phyloP scores from a whole-genome alignment of 1,284 basidiomycete species.

The Xerocomus amazonicus region DNA sequence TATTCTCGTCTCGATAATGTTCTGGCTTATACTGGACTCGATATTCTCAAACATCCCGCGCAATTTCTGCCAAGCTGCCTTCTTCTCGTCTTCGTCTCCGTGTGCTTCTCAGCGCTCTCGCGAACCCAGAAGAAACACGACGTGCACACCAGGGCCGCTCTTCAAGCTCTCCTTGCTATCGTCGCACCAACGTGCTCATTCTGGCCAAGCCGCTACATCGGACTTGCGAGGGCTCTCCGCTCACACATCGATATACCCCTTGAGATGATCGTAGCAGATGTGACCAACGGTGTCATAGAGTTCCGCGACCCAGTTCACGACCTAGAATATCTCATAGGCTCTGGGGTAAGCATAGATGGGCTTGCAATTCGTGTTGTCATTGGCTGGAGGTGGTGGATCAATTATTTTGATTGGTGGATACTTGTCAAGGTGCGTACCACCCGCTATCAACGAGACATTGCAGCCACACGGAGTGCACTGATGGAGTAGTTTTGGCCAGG shows the following conservation, averaged over 20 bases:
- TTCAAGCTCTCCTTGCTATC: conserved; percentile 33
- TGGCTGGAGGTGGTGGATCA: conserved; percentile 31
- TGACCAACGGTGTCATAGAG: conserved; percentile 30
- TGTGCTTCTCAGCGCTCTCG: conserved; percentile 4
- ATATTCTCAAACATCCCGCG: not conserved
- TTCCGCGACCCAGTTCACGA: conserved; percentile 30
- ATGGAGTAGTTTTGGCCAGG: conserved; percentile 18
- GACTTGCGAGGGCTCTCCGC: conserved; percentile 21
- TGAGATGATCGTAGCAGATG: conserved; percentile 26
- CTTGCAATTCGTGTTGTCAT: conserved; percentile 23
- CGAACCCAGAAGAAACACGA: conserved; percentile 9
- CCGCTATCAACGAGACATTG: not conserved
- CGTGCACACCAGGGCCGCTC: conserved; percentile 23
- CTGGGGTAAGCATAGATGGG: conserved; percentile 14
- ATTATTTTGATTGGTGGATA: conserved; percentile 24
- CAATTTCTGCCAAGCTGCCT: conserved; percentile 6
- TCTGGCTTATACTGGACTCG: not conserved
- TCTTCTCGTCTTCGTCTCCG: conserved; percentile 7
- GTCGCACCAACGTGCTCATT: conserved; percentile 35
- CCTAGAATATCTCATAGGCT: conserved; percentile 27
- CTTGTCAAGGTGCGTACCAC: conserved; percentile 25
- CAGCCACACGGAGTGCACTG: not conserved
- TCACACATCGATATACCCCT: conserved; percentile 24
- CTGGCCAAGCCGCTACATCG: conserved; percentile 35
- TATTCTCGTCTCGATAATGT: not conserved